Base-by-base conservation (phyloP, 108 stramenopile genomes). In the Cyclotella sp. region DNA sequence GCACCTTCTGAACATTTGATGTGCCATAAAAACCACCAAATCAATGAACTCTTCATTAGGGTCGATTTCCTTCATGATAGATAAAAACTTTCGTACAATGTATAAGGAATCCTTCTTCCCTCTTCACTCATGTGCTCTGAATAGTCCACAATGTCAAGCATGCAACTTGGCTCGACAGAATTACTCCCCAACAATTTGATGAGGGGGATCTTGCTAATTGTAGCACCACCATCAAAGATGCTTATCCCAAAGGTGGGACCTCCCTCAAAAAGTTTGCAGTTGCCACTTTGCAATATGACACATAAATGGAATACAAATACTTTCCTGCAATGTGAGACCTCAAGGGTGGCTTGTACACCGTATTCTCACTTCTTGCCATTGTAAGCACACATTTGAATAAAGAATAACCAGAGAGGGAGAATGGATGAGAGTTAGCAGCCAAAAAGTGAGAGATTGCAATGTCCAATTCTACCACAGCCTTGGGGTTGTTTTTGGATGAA, bases 81-180 rank as follows among this genome's bases (percentile, higher is more conserved):
- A 16, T n/a, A 58, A n/a, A 42, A 53, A 70, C 6, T 26, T 42
- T 12, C 24, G 10, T 14, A 24, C 49, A 54, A 70, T 70, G 21
- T 70, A 70, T 22, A 7, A 10, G 16, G 69, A 49, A 70, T 70
- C 52, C 52, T 70, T 70, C 69, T 29, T 8, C 60, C n/a, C n/a
- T n/a, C n/a, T n/a, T n/a, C n/a, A n/a, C n/a, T n/a, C n/a, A n/a
- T n/a, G n/a, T n/a, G n/a, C n/a, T n/a, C n/a, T n/a, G n/a, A n/a
- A n/a, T n/a, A n/a, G n/a, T n/a, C n/a, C n/a, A n/a, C n/a, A n/a
- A n/a, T n/a, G n/a, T n/a, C n/a, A n/a, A n/a, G n/a, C n/a, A n/a
- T n/a, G n/a, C n/a, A n/a, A n/a, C n/a, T 34, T 11, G n/a, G 53
- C 18, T 54, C 29, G 9, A 9, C 27, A 61, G 30, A 28, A 61